Evolutionary conservation across 2,329 filamentous ascomycete genomes (phyloP).

Genomic region (Fusarium irregulare): DNA sequence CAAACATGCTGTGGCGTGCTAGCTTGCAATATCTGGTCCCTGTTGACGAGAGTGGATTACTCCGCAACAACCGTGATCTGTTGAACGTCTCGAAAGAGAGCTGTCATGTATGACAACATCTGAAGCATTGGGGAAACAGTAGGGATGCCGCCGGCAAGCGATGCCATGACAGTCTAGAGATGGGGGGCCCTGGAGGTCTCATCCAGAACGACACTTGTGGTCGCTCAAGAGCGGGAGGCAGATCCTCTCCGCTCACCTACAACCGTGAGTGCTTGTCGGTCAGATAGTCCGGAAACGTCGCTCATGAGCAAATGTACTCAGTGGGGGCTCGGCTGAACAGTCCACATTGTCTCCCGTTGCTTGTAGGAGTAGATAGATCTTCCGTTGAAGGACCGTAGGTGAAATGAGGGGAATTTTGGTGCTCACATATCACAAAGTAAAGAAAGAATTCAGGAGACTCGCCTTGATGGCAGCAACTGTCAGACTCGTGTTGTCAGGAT

Average conservation of each 20-base stretch:
- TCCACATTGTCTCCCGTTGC: conserved; percentile 19
- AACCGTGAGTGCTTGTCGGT: conserved; percentile 18
- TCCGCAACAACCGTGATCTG: conserved; percentile 26
- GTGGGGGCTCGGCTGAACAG: conserved; percentile 1
- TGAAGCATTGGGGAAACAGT: conserved; percentile 20
- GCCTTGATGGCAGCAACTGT: conserved; percentile 20
- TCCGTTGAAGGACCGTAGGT: conserved; percentile 33
- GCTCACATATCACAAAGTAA: conserved; percentile 24
- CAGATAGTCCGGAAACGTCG: conserved; percentile 25
- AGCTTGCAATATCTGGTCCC: conserved; percentile 29
- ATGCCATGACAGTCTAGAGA: conserved; percentile 28
- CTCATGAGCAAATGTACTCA: conserved; percentile 20
- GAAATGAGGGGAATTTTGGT: conserved; percentile 6
- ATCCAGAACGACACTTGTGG: conserved; percentile 33
- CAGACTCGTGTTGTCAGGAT: conserved; percentile 32
- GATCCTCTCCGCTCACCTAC: conserved; percentile 37
- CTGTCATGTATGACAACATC: conserved; percentile 38
- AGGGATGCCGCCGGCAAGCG: conserved; percentile 33
- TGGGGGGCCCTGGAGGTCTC: conserved; percentile 38
- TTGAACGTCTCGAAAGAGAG: conserved; percentile 29
- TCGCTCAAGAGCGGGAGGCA: conserved; percentile 39
- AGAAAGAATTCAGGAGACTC: conserved; percentile 5
- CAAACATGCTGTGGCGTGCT: conserved; percentile 32
- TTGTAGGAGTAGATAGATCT: conserved; percentile 6
- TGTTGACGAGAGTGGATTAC: conserved; percentile 38